phyloP scores from a whole-genome alignment of 192 early-diverging fungal species.

The Entomortierella chlamydospora region DNA sequence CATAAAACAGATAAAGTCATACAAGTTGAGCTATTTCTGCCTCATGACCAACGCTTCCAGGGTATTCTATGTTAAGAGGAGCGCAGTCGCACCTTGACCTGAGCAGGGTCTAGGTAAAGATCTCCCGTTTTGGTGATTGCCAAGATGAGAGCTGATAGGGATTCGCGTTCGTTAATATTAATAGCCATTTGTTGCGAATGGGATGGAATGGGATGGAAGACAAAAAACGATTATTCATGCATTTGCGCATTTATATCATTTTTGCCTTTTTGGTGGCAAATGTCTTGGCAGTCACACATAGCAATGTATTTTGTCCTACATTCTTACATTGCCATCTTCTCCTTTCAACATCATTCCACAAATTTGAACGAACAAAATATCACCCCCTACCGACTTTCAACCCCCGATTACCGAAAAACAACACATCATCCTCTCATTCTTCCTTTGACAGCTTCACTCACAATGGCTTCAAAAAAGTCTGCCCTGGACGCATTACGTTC shows the following conservation, averaged over 20 bases:
- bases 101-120: constrained; percentile 42
- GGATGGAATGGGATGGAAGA: constrained; percentile 24
- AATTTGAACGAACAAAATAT: too few species aligned
- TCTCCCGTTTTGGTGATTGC: constrained; percentile 44
- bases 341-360: too few species aligned
- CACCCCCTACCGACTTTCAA: too few species aligned
- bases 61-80: neutral
- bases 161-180: constrained; percentile 30
- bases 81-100: constrained; percentile 28
- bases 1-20: neutral
- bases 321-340: too few species aligned
- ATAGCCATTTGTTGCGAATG: constrained; percentile 20
- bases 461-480: constrained; percentile 42
- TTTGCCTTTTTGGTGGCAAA: constrained; percentile 1
- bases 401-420: too few species aligned
- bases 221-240: constrained; percentile 3
- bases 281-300: neutral
- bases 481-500: constrained; percentile 60
- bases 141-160: constrained; percentile 13
- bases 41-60: neutral
- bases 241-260: neutral
- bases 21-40: neutral
- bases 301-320: too few species aligned
- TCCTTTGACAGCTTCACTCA: neutral
- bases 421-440: neutral